Percentiles rank a stretch among this genome's conserved stretches.
Conservation (phyloP, 73 alveolate genomes). For the Stentor coeruleus region DNA sequence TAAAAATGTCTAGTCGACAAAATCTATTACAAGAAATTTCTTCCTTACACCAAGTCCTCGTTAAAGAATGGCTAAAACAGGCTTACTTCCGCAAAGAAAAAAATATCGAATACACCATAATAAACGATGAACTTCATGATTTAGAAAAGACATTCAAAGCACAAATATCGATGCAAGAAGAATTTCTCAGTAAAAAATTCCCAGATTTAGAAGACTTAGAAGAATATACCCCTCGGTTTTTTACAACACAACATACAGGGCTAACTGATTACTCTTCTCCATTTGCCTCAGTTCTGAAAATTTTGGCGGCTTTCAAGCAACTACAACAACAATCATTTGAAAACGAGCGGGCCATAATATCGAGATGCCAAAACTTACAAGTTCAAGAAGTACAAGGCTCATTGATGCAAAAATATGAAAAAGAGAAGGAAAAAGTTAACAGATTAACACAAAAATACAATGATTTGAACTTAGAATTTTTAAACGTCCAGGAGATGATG, state of each 20-base stretch:
- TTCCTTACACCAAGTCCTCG: neutral
- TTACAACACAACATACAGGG: neutral
- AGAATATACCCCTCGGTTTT: neutral
- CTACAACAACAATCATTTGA: neutral
- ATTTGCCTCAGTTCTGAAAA: neutral
- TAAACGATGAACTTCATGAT: neutral
- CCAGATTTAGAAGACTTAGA: neutral
- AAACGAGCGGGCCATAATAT: neutral
- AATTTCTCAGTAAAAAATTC: neutral
- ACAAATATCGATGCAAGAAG: neutral
- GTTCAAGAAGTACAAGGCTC: neutral
- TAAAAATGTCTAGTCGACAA: neutral
- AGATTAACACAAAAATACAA: neutral
- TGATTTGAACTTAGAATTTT: neutral
- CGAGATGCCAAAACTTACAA: neutral
- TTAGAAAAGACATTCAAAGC: neutral
- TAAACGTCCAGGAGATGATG: neutral
- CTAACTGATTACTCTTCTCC: neutral
- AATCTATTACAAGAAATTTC: neutral
- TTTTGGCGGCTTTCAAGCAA: neutral
- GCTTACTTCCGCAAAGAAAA: neutral
- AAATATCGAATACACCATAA: neutral
- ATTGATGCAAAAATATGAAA: neutral
- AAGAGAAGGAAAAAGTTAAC: neutral
- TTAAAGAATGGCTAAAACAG: neutral